Base-by-base conservation (phyloP, 306 rosid genomes). In the Vigna trinervia region DNA sequence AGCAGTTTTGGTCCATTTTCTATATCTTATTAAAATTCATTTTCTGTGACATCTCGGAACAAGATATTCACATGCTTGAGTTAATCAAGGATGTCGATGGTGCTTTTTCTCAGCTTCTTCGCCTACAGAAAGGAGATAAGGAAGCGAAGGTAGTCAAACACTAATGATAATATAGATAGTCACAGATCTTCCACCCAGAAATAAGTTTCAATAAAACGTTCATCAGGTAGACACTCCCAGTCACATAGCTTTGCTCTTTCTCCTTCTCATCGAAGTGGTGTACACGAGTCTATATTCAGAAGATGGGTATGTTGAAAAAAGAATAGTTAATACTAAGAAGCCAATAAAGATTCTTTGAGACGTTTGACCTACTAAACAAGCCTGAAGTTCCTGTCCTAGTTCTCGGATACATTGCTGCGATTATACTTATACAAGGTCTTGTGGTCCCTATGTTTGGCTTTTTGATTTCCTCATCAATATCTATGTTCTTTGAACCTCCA, bases 61-160 rank as follows among this genome's bases (percentile, higher is more conserved):
- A 32, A 19, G 71, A 57, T n/a, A 61, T 67, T 68, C 56, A 73
- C 81, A 69, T 56, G 64, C 39, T 78, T 5, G 90, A 90, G 82
- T 85, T 94, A 78, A 84, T 80, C 56, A 68, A 76, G 76, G 70
- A 89, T 77, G 81, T 84, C 4, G 76, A 88, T 30, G 98, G 98
- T 48, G 90, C 95, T 71, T 94, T 89, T 80, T 87, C 90, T 34
- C 98, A 92, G 69, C 90, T 94, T 56, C 46, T 94, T 73, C 91
- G 85, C 52, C 82, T 94, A 12, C 98, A 94, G 79, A 90, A 85
- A 80, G 87, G 93, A 79, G 67, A 74, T 0, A 66, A 70, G 13
- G 82, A 48, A 78, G 74, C 77, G 84, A 84, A 51, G 70, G n/a
- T 39, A 8, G 36, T 19, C 76, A 17, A 57, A 50, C 13, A 52